phyloP scores from a whole-genome alignment of 1,284 basidiomycete genomes.

The Volvariella volvacea region DNA sequence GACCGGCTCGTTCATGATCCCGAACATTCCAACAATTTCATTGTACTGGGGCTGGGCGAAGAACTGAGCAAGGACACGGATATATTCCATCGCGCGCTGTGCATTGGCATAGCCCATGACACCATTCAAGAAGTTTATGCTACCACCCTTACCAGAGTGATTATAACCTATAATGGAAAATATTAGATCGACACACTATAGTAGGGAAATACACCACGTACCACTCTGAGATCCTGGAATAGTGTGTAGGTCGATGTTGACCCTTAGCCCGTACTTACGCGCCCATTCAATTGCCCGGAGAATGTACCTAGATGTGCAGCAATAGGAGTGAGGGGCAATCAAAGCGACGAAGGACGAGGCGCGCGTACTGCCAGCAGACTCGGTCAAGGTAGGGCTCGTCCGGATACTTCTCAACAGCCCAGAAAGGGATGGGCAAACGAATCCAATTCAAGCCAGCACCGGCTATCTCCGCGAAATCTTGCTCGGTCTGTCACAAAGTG shows the following conservation, averaged over 20 bases:
- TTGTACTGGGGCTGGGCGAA: conserved; percentile 53
- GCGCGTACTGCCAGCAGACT: conserved; percentile 67
- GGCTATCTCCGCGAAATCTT: conserved; percentile 88
- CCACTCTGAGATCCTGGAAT: conserved; percentile 75
- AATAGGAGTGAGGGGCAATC: conserved; percentile 12
- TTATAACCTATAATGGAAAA: conserved; percentile 45
- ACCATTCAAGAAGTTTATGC: conserved; percentile 62
- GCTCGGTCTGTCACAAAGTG: conserved; percentile 60
- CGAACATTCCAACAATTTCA: conserved; percentile 68
- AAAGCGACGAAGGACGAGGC: conserved; percentile 17
- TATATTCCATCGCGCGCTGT: conserved; percentile 79
- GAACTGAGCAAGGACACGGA: conserved; percentile 76
- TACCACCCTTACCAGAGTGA: conserved; percentile 60
- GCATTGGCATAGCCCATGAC: conserved; percentile 69
- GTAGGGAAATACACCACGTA: conserved; percentile 15
- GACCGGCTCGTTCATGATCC: conserved; percentile 67
- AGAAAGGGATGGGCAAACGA: conserved; percentile 78
- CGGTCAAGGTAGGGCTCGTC: conserved; percentile 74
- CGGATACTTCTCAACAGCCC: conserved; percentile 78
- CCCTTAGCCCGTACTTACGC: conserved; percentile 83
- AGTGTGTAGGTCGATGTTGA: conserved; percentile 82
- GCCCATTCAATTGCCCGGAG: conserved; percentile 76
- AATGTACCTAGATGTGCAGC: conserved; percentile 47
- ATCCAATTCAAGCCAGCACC: conserved; percentile 86
- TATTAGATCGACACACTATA: conserved; percentile 3